Base-by-base conservation (phyloP, 2,329 filamentous ascomycete genomes). In the Hypomyces rosellus region DNA sequence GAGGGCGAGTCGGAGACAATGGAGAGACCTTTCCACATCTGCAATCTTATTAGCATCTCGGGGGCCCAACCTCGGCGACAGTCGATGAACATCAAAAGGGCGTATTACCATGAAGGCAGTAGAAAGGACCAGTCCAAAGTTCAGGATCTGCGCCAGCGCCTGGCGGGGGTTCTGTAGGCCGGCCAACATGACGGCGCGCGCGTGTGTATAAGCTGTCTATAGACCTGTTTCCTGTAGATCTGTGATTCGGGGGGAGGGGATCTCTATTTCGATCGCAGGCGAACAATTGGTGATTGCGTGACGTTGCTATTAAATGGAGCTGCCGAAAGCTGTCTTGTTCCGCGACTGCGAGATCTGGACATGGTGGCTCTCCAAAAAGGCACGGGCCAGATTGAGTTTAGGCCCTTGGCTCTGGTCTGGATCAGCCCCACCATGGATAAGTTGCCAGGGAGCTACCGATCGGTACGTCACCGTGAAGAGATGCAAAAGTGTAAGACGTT, bases 1-100 rank as follows among this genome's bases (percentile, higher is more conserved):
- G 82, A 86, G 12, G 85, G 81, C 5, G 84, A 88, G 63, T 93
- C 85, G 51, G 86, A 82, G 56, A 82, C 73, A 30, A 96, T 81
- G 8, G 86, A 91, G 53, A 96, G 82, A 9, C 87, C 88, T 70
- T 96, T 96, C 90, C 86, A 89, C 73, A 95, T 82, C 80, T 82
- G 20, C 34, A 13, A 16, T 34, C 37, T 20, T n/a, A 51, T 64
- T 52, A 62, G 62, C 15, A 47, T 34, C 14, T 12, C 5, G n/a
- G 22, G 9, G 6, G 8, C 9, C 25, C 25, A 8, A 30, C 6
- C 25, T 30, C 25, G 6, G 4, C 9, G 9, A 30, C 8, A 8
- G 2, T 30, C 6, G 6, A 30, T 4, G 4, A 15, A n/a, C 14
- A 34, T 38, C 20, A 11, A 30, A 13, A 13, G 16, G 36, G 13